Evolutionary conservation across 768 basidiomycete genomes (phyloP), one percentile per base, ranked within the genome.

Genomic region (Auricularia sp.): DNA sequence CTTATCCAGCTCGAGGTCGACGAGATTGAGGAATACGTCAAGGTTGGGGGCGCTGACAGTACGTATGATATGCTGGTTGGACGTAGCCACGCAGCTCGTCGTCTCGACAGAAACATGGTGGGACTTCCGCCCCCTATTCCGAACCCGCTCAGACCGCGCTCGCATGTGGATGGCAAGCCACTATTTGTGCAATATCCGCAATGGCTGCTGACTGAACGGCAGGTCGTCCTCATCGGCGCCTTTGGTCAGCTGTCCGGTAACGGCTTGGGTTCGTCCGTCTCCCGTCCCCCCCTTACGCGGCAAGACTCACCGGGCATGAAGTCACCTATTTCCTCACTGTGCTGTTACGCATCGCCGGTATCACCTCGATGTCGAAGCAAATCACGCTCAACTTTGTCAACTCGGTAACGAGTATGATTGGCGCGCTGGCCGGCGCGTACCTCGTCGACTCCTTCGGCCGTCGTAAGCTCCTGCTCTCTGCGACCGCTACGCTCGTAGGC

Each of bases 91-190:
- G 4, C 2, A 7, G 39, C 13, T 42, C 39, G 0, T 8, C 39
- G 39, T 42, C 13, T 29, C 13, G 3, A 5, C 39, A 42, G 39
- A 59, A 29, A 33, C 24, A 8, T 84, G 79, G 77, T 85, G 83
- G 83, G 82, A 84, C 69, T 84, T 82, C 74, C 72, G 80, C 54
- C 77, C 79, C 11, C 71, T 84, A 29, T 83, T 85, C 74, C 75
- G 73, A 47, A 81, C 77, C 42, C 72, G 73, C 5, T 78, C 77
- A 8, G 78, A 80, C 70, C 73, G 82, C 62, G 80, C 81, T 70
- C 75, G 82, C 33, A 76, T 80, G 29, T 79, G 77, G 63, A 80
- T 84, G 78, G 39, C 39, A 42, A 4, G 39, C 2, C 39, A 1
- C 39, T 5, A 42, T 42, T 14, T 42, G 7, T 5, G 39, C 0